These are phyloP conservation scores for Barnettozyma populi DNA, from an alignment of 805 yeast genomes.

Conservation along the genomic window DNA sequence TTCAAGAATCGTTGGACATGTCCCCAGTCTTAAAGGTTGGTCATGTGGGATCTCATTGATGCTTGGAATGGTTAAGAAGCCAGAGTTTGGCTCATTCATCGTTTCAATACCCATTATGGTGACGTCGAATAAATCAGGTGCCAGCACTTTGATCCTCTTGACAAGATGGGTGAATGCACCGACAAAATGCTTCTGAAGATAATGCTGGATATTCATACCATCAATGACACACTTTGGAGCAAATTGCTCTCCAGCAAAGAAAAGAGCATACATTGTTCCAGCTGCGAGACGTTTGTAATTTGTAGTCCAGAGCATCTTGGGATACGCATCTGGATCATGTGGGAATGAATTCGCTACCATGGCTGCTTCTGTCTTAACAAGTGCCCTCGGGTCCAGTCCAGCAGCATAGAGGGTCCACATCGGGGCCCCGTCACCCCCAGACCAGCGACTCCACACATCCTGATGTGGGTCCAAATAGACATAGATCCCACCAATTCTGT, in stretches of 20 bases:
- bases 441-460: constrained; percentile 86
- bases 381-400: constrained; percentile 75
- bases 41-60: constrained; percentile 48
- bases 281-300: constrained; percentile 75
- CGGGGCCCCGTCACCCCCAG: constrained; percentile 94
- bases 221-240: constrained; percentile 74
- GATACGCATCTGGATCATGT: constrained; percentile 39
- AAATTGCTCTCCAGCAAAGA: constrained; percentile 70
- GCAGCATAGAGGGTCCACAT: constrained; percentile 89
- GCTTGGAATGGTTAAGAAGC: constrained; percentile 61
- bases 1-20: constrained; percentile 79
- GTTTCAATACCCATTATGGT: constrained; percentile 77
- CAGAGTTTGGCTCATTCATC: constrained; percentile 80
- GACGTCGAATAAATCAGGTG: constrained; percentile 41
- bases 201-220: constrained; percentile 73
- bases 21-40: constrained; percentile 68
- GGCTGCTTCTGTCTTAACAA: constrained; percentile 73
- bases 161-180: constrained; percentile 47
- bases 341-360: constrained; percentile 57
- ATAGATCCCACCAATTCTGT: constrained; percentile 64
- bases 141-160: constrained; percentile 31
- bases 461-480: constrained; percentile 88
- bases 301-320: constrained; percentile 91
- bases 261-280: constrained; percentile 78
- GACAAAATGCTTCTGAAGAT: constrained; percentile 58